A percentile compares a stretch with the other conserved stretches of the same genome.
These are phyloP conservation scores for Starmerella roubikii DNA, from an alignment of 805 yeast species.

Conservation along the genomic window DNA sequence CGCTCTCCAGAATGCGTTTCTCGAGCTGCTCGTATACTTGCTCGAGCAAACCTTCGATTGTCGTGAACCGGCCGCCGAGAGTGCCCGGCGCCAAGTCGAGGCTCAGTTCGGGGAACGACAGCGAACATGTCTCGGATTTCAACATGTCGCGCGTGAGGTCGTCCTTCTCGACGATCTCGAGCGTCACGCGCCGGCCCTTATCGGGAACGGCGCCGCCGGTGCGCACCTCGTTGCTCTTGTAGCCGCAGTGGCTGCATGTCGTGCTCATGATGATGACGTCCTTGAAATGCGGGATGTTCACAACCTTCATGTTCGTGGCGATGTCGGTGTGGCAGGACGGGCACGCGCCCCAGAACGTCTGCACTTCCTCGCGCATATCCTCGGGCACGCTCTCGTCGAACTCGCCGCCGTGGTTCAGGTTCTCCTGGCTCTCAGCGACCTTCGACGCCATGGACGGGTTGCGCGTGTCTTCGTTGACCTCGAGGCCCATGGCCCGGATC, in stretches of 20 bases:
- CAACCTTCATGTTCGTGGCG: constrained; percentile 92
- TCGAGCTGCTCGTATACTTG: constrained; percentile 87
- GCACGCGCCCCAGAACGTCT: constrained; percentile 83
- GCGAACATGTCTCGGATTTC: constrained; percentile 85
- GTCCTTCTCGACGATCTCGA: constrained; percentile 73
- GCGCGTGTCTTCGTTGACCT: constrained; percentile 27
- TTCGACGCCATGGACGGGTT: constrained; percentile 27
- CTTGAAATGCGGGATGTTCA: constrained; percentile 93
- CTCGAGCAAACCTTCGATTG: constrained; percentile 79
- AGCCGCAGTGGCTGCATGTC: constrained; percentile 82
- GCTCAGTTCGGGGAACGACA: constrained; percentile 73
- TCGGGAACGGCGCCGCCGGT: constrained; percentile 95
- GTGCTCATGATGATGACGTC: constrained; percentile 96
- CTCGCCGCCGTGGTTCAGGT: constrained; percentile 39
- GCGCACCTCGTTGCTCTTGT: constrained; percentile 92
- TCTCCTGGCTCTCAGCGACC: constrained; percentile 11
- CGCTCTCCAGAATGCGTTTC: constrained; percentile 66
- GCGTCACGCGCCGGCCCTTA: constrained; percentile 59
- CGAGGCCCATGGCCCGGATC: constrained; percentile 66
- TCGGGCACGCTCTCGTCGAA: constrained; percentile 55
- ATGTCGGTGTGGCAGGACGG: constrained; percentile 75
- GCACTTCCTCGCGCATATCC: constrained; percentile 79
- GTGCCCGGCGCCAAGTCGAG: constrained; percentile 93
- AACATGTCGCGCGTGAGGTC: constrained; percentile 89
- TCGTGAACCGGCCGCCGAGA: constrained; percentile 94